Evolutionary conservation across 106 monocot genomes (phyloP).

Genomic region (Dioscorea dumetorum): DNA sequence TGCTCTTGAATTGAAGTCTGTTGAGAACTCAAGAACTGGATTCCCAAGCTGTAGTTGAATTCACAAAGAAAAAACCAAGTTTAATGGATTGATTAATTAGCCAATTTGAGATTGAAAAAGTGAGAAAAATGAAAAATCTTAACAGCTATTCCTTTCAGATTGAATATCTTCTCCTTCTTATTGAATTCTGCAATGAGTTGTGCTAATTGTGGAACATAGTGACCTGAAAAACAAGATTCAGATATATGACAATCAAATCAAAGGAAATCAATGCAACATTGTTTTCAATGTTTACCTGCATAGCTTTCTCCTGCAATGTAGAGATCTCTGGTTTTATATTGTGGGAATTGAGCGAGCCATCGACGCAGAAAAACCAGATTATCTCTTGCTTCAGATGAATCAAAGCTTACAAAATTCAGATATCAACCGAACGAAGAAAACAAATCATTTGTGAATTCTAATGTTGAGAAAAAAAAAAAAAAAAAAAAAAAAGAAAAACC

Average conservation of each 20-base stretch:
- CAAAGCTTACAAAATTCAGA: neutral
- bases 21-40: constrained; percentile 29
- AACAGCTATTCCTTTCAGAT: neutral
- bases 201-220: constrained; percentile 15
- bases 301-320: constrained; percentile 95
- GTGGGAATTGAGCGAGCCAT: constrained; percentile 78
- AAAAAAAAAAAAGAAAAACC: too few species aligned
- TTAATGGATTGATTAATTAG: neutral
- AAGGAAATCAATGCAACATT: neutral
- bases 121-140: neutral
- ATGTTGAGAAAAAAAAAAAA: constrained; percentile 1
- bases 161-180: neutral
- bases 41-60: constrained; percentile 21
- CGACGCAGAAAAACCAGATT: constrained; percentile 70
- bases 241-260: neutral
- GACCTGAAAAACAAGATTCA: constrained; percentile 38
- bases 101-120: neutral
- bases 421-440: neutral
- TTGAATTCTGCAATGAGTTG: neutral
- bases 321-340: constrained; percentile 66
- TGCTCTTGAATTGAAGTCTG: constrained; percentile 35
- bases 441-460: neutral
- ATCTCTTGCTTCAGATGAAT: constrained; percentile 60
- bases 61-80: neutral
- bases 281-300: constrained; percentile 38